phyloP scores from a whole-genome alignment of 179 eudicot genomes.

The Beta macrorhiza region DNA sequence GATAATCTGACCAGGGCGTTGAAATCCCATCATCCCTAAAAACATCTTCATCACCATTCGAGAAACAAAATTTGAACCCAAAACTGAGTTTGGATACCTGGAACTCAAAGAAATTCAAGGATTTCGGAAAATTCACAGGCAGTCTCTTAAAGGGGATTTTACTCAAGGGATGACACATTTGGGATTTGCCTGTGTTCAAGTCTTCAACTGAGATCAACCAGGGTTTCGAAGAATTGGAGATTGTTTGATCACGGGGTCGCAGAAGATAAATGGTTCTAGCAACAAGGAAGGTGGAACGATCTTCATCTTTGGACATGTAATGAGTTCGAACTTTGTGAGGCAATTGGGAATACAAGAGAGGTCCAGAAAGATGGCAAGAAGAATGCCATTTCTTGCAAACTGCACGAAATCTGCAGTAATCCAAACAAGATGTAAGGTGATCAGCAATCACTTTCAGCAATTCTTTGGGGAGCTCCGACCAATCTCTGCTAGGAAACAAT shows the following conservation, averaged over 20 bases:
- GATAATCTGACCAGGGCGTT: not conserved
- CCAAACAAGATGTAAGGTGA: not conserved
- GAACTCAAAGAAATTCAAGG: conserved; percentile 1
- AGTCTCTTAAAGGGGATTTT: not conserved
- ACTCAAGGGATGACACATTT: conserved; percentile 8
- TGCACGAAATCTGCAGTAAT: conserved; percentile 6
- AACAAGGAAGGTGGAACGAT: not conserved
- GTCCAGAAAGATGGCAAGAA: not conserved
- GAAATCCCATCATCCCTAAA: not conserved
- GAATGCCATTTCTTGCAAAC: conserved; percentile 23
- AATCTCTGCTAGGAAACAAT: not conserved
- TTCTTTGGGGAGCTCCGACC: conserved; percentile 19
- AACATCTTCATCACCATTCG: conserved; percentile 7
- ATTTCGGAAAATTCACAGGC: conserved; percentile 8
- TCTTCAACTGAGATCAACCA: conserved; percentile 21
- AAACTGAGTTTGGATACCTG: not conserved
- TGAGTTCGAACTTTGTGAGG: not conserved
- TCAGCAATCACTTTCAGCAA: conserved; percentile 2
- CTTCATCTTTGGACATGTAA: not conserved
- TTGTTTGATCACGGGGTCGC: not conserved
- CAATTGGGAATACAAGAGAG: not conserved
- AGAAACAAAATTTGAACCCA: not conserved
- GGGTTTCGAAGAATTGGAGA: not conserved
- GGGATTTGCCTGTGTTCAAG: conserved; percentile 9
- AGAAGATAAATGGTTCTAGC: not conserved